Conservation (phyloP, 768 basidiomycete species). For the Galerina marginata region DNA sequence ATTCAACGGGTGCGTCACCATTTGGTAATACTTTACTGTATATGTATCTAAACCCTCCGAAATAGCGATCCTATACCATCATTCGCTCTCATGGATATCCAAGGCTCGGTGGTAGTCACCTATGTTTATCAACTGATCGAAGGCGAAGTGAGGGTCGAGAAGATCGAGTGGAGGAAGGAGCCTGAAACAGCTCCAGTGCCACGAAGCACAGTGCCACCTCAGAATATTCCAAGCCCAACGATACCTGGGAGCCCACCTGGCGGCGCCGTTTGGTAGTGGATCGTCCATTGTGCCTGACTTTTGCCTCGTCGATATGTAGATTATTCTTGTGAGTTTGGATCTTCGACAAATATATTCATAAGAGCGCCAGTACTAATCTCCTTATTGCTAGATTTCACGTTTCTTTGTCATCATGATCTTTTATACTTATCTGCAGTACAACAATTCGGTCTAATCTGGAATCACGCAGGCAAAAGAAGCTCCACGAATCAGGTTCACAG, state of each 20-base stretch:
- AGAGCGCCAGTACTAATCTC: no score
- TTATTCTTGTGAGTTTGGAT: background rate
- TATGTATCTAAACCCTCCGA: background rate
- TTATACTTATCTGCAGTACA: no score
- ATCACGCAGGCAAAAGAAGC: no score
- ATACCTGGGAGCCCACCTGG: slow-evolving; percentile 28
- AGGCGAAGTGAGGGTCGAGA: slow-evolving; percentile 92
- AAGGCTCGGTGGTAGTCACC: slow-evolving; percentile 95
- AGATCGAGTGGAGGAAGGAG: slow-evolving; percentile 84
- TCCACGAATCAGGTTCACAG: no score
- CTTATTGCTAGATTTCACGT: no score
- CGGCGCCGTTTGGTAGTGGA: slow-evolving; percentile 27
- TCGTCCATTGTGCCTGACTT: background rate
- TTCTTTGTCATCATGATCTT: no score
- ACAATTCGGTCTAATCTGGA: no score
- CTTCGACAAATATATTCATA: background rate
- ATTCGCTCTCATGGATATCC: slow-evolving; percentile 97
- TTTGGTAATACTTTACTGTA: background rate
- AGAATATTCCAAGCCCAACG: slow-evolving; percentile 51
- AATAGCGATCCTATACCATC: slow-evolving; percentile 82
- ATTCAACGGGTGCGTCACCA: slow-evolving; percentile 59
- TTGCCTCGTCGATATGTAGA: background rate
- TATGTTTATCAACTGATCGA: slow-evolving; percentile 97
- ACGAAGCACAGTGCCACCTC: slow-evolving; percentile 52
- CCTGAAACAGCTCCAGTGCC: slow-evolving; percentile 44